phyloP scores from a whole-genome alignment of 768 basidiomycete genomes.

The Russula sp. region DNA sequence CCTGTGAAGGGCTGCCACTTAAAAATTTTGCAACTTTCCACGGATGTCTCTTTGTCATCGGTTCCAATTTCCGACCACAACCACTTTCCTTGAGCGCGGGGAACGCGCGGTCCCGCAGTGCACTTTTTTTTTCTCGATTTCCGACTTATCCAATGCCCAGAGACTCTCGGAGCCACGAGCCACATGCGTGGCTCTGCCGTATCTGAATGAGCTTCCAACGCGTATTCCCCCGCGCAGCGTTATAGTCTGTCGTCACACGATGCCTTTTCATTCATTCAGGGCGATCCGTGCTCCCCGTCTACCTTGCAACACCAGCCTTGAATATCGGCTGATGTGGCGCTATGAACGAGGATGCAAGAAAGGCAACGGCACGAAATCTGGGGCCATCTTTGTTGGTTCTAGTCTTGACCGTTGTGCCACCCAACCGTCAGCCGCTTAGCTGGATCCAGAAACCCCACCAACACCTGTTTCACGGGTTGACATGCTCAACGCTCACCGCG shows the following conservation, averaged over 20 bases:
- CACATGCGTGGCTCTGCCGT: background rate
- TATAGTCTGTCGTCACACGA: background rate
- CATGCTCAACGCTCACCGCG: background rate
- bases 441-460: conserved; percentile 5
- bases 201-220: background rate
- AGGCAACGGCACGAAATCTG: conserved; percentile 10
- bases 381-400: conserved; percentile 15
- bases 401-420: conserved; percentile 10
- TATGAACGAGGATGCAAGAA: conserved; percentile 10
- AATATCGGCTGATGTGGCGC: conserved; percentile 12
- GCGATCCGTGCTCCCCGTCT: background rate
- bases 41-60: background rate
- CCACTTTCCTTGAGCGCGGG: background rate
- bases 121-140: background rate
- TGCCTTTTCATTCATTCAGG: conserved; percentile 2
- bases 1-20: background rate
- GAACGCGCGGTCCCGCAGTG: background rate
- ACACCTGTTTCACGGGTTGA: background rate
- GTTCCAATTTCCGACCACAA: background rate
- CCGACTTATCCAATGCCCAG: background rate
- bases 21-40: background rate
- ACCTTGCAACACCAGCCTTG: background rate
- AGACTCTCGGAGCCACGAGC: background rate
- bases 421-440: conserved; percentile 12
- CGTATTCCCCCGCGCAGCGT: background rate